These are phyloP conservation scores for Eleusine coracana DNA, from an alignment of 176 grass and related monocot genomes.

Conservation along the genomic window DNA sequence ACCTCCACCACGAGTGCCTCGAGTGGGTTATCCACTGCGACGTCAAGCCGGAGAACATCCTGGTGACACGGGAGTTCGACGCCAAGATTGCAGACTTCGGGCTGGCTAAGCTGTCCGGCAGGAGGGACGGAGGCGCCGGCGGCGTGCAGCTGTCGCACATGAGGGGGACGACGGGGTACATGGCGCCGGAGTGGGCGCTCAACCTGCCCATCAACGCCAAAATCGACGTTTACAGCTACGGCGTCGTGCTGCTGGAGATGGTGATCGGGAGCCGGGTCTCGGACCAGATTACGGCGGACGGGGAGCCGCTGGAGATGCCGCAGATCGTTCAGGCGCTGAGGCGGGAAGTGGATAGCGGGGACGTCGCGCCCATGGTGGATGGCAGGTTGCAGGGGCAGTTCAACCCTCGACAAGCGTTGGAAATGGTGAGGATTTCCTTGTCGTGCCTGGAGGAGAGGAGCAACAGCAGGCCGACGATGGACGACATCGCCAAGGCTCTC, in stretches of 20 bases:
- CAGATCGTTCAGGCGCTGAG: background rate
- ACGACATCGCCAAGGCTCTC: constrained; percentile 23
- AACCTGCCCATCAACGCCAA: constrained; percentile 54
- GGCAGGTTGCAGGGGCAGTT: constrained; percentile 24
- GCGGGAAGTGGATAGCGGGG: background rate
- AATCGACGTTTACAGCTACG: constrained; percentile 53
- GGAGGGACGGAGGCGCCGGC: constrained; percentile 16
- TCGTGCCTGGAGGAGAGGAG: constrained; percentile 41
- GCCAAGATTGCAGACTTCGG: constrained; percentile 77
- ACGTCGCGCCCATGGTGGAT: constrained; percentile 36
- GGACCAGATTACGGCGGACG: background rate
- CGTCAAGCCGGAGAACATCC: constrained; percentile 80
- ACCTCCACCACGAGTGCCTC: constrained; percentile 79
- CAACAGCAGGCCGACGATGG: constrained; percentile 35
- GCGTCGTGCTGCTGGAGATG: constrained; percentile 55
- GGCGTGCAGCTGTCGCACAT: constrained; percentile 42
- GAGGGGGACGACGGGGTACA: constrained; percentile 67
- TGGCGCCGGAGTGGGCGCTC: constrained; percentile 7
- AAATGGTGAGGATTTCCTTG: constrained; percentile 38
- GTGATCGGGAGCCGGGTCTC: constrained; percentile 41
- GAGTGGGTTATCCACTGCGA: constrained; percentile 88
- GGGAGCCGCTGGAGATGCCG: background rate
- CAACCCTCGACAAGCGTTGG: constrained; percentile 33
- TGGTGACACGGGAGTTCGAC: constrained; percentile 60
- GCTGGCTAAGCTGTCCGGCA: constrained; percentile 59